Conservation (phyloP, 306 rosid genomes). For the Luffa aegyptiaca region DNA sequence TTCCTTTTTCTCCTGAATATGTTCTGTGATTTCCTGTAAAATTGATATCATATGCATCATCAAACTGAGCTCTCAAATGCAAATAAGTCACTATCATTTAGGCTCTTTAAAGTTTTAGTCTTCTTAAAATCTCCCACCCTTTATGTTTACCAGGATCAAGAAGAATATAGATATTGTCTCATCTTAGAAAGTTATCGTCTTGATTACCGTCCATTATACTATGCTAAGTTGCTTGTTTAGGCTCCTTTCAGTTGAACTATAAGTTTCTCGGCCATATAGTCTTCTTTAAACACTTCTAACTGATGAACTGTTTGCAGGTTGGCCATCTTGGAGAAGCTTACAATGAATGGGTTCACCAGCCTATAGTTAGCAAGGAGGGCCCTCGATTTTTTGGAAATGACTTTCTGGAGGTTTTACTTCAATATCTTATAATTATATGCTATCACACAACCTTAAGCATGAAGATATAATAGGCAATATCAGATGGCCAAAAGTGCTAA, state of each 20-base stretch:
- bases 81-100: not conserved
- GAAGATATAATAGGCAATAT: not conserved
- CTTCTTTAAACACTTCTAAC: not conserved
- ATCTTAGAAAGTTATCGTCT: not conserved
- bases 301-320: conserved; percentile 37
- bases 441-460: not conserved
- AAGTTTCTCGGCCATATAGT: not conserved
- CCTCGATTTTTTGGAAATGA: conserved; percentile 85
- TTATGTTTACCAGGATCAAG: not conserved
- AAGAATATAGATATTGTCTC: not conserved
- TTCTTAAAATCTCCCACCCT: not conserved
- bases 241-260: not conserved
- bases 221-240: not conserved
- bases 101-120: not conserved
- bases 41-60: not conserved
- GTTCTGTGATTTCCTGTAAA: not conserved
- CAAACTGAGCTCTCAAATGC: not conserved
- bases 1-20: not conserved
- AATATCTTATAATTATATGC: not conserved
- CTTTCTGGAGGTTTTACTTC: conserved; percentile 59
- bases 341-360: conserved; percentile 96
- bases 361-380: conserved; percentile 79
- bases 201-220: not conserved
- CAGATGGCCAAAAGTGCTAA: not conserved
- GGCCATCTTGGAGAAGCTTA: conserved; percentile 91